Evolutionary conservation across 2,329 filamentous ascomycete species (phyloP).

Genomic region (Fusarium bulbicola): DNA sequence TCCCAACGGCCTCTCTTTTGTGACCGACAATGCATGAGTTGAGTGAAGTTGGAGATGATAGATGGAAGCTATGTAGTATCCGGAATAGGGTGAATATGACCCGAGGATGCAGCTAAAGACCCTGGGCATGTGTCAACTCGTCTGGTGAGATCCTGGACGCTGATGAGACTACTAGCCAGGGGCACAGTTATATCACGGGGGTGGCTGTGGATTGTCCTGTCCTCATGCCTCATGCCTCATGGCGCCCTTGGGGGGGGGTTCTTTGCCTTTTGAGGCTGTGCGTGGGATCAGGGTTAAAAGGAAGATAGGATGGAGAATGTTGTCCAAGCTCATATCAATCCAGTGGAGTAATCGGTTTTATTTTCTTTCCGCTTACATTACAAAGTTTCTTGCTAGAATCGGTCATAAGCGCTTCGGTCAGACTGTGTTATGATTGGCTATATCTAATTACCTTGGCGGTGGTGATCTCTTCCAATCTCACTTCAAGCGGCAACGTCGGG

Average conservation of each 20-base stretch:
- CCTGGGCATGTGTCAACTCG: not conserved
- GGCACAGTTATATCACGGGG: conserved; percentile 1
- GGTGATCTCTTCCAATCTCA: not conserved
- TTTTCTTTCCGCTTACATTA: conserved; percentile 4
- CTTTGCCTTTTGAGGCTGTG: conserved; percentile 11
- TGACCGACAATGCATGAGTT: not conserved
- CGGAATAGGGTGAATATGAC: not conserved
- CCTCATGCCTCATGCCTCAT: not conserved
- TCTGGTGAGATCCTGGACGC: not conserved
- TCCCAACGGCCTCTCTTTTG: not conserved
- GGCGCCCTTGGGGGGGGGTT: not conserved
- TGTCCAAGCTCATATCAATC: not conserved
- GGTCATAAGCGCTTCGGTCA: not conserved
- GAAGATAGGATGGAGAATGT: conserved; percentile 6
- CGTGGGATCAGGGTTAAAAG: conserved; percentile 1
- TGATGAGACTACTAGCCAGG: not conserved
- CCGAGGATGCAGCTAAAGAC: not conserved
- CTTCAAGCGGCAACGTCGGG: not conserved
- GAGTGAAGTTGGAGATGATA: not conserved
- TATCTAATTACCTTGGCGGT: not conserved
- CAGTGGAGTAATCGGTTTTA: not conserved
- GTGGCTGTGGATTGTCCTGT: conserved; percentile 14
- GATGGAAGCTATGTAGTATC: not conserved
- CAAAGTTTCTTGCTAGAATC: not conserved
- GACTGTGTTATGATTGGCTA: not conserved